Base-by-base conservation (phyloP, 2,329 filamentous ascomycete genomes). In the Beauveria asiatica region DNA sequence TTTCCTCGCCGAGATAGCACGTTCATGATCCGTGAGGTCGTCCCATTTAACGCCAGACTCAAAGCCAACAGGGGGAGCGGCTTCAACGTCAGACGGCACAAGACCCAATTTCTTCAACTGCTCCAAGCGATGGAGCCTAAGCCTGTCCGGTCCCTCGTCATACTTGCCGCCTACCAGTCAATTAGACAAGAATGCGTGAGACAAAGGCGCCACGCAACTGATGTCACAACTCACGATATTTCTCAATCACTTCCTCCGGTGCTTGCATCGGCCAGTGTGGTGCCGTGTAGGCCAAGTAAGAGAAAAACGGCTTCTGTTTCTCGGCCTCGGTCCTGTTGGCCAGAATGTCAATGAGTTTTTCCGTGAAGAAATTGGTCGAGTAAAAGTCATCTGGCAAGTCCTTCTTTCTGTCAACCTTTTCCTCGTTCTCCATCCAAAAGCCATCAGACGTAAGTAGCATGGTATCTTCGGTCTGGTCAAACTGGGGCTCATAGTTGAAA, bases 261-360 rank as follows among this genome's bases (percentile, higher is more conserved):
- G 76, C 78, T 64, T 80, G 80, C 2, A 82, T 67, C 0, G 79
- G 80, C 78, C 79, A 82, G 64, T 82, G 80, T 0, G 79, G 78
- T 7, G 59, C 59, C 0, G 82, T 83, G 66, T 83, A 85, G 1
- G 82, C 80, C 2, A 81, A 71, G 65, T 83, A 84, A 1, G 71
- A 80, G 64, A 84, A 84, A 70, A 85, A 84, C 0, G 81, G 78
- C 42, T 66, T 62, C 1, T 69, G 63, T 23, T 70, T 67, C 1
- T 64, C 62, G 7, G 48, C 69, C 64, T 63, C 70, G 9, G 23
- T 48, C 4, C 42, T 23, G 21, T 25, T 16, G 21, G 16, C 21
- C 16, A 30, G 46, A 80, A 76, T 41, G 74, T 70, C 1, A 7
- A 83, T 65, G 74, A 84, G 77, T 63, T 78, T 80, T 63, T 79